Base-by-base conservation (phyloP, 208 protist genomes). In the Leishmania turanica region DNA sequence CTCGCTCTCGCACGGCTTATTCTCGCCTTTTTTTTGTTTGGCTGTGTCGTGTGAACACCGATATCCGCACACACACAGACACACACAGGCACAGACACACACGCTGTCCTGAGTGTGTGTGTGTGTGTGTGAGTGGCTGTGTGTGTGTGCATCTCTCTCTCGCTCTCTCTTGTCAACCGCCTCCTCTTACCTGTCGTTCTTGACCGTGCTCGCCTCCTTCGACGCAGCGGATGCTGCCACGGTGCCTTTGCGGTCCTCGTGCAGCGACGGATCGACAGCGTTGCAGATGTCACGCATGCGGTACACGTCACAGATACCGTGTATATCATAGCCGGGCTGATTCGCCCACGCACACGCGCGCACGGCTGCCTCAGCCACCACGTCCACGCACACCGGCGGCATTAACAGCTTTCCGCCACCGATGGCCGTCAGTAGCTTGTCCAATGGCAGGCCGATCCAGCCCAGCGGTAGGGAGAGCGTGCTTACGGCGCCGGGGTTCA, bases 341-440 rank as follows among this genome's bases (percentile, higher is more conserved):
- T 47, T 74, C n/a, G 79, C 78, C 85, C 86, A 92, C 17, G 88
- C 93, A 68, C 86, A 91, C 17, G 89, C 88, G 27, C 88, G 89
- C 72, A 96, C 79, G n/a, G 88, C 91, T 34, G 91, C 85, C 87
- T 92, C 89, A 2, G 94, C 91, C 6, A 97, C 87, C 60, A 92
- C 84, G 40, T 95, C 84, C 8, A 95, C 91, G 69, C 87, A 66
- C 17, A 95, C 78, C 42, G 94, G 92, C 8, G 92, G 94, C 45
- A 83, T 87, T 8, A 95, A 77, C 78, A 97, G 56, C 73, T 88
- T 92, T 21, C 79, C 71, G 4, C 89, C 86, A 34, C 87, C 83
- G 40, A 97, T 76, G 1, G 89, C 79, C 31, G 77, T 81, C n/a
- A 96, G 80, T 34, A 95, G 19, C 47, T 72, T 78, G 69, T 94